Base-by-base conservation (phyloP, 768 basidiomycete species). In the Boletus subcaerulescens region DNA sequence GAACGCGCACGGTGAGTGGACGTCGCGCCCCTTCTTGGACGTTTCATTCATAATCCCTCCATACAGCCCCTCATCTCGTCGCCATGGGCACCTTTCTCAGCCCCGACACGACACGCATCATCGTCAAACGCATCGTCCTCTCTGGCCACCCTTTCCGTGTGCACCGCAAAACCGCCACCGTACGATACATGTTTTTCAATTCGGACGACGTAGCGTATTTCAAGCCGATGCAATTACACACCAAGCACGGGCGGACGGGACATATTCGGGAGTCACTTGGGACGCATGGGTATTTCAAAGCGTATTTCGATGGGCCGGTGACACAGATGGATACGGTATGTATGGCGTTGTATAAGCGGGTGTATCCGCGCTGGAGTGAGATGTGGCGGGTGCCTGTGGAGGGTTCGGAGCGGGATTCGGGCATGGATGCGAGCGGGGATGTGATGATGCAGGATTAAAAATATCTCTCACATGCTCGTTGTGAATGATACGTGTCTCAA, bases 121-220 rank as follows among this genome's bases (percentile, higher is more conserved):
- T 94, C 56, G 86, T 93, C 43, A 99, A 99, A 71, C 86, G 96
- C n/a, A 83, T 96, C 71, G 81, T 98, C 59, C 78, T 99, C 42
- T 94, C 96, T 3, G 96, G 96, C 0, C 94, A 97, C 72, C 96
- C 96, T 1, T 91, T 93, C 83, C 95, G 94, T 66, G 86, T 98
- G 2, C 95, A 98, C 79, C 93, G 93, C 69, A 94, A 93, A 77
- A 93, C 92, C 6, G 96, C 95, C 3, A 98, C 96, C 7, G 86
- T 99, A 62, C 87, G 96, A 52, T 98, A 98, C 77, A 91, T 99
- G 92, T 98, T 98, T 77, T 98, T 99, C 81, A 88, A 95, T 71
- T 63, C 86, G 84, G 92, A 93, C 44, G 96, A 98, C 68, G 82
- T 98, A 46, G 77, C 82, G 40, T 98, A 95, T 72, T 98, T 90